Percentiles rank a stretch among this genome's conserved stretches.
Evolutionary conservation across 768 basidiomycete species (phyloP).

Genomic region (Sarcodon aspratus): DNA sequence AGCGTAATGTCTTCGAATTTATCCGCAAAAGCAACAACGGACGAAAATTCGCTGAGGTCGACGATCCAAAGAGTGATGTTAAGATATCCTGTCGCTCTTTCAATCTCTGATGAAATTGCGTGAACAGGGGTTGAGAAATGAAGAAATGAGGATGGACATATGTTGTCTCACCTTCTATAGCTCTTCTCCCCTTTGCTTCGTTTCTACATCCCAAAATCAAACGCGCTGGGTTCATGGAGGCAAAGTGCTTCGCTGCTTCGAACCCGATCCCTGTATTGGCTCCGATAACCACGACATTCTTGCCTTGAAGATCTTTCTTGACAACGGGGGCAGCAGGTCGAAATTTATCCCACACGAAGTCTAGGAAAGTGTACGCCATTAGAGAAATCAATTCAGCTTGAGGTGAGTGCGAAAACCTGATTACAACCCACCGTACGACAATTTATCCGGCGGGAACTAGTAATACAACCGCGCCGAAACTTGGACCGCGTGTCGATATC

Average conservation of each 20-base stretch:
- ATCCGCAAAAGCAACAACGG: constrained; percentile 14
- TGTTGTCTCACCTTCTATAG: constrained; percentile 18
- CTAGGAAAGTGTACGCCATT: neutral
- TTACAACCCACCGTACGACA: no score
- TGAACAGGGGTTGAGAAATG: neutral
- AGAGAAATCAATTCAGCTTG: no score
- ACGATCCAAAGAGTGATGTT: constrained; percentile 11
- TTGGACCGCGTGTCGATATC: no score
- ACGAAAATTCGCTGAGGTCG: constrained; percentile 16
- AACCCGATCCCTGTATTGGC: constrained; percentile 42
- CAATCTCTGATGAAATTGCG: constrained; percentile 17
- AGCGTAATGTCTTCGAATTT: constrained; percentile 11
- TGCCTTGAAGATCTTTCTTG: constrained; percentile 26
- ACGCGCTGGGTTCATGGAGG: constrained; percentile 27
- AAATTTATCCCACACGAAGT: constrained; percentile 5
- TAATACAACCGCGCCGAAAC: no score
- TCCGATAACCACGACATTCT: constrained; percentile 37
- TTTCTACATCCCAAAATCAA: constrained; percentile 29
- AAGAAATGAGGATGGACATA: constrained; percentile 2
- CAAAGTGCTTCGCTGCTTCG: constrained; percentile 35
- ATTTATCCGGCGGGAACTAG: no score
- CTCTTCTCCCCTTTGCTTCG: constrained; percentile 22
- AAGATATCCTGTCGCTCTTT: constrained; percentile 4
- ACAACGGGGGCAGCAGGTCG: constrained; percentile 12
- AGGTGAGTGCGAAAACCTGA: no score